Percentiles rank a stretch among this genome's conserved stretches.
phyloP scores from a whole-genome alignment of 192 early-diverging fungal species.

The Linderina pennispora region DNA sequence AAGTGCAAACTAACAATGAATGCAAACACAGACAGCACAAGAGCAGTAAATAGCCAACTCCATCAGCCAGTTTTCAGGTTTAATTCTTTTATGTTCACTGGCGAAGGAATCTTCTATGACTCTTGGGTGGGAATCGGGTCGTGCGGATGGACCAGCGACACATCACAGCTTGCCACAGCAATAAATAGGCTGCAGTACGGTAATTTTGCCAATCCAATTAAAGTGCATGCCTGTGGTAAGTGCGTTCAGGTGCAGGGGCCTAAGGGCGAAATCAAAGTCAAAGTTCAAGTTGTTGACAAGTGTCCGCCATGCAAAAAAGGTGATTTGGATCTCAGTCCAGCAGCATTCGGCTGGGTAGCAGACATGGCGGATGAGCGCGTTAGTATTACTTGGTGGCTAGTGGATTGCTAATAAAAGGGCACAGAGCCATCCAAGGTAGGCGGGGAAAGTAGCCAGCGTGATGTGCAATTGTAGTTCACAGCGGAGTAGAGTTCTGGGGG shows the following conservation, averaged over 20 bases:
- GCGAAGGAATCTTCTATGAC: conserved; percentile 51
- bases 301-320: not conserved
- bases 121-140: conserved; percentile 53
- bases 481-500: too few relatives aligned
- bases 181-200: conserved; percentile 55
- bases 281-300: conserved; percentile 4
- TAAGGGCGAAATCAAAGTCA: conserved; percentile 47
- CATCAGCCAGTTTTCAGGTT: too few relatives aligned
- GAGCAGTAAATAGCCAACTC: too few relatives aligned
- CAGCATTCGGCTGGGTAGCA: not conserved
- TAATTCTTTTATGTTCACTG: not conserved
- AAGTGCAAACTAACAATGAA: not conserved
- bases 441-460: too few relatives aligned
- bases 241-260: conserved; percentile 38
- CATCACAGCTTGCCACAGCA: conserved; percentile 47
- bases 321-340: not conserved
- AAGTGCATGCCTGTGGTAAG: conserved; percentile 45
- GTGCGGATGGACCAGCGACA: conserved; percentile 43
- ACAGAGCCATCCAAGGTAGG: too few relatives aligned
- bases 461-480: too few relatives aligned
- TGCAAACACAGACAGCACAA: not conserved
- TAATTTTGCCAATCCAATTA: conserved; percentile 41
- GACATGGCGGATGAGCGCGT: not conserved
- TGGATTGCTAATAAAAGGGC: not conserved
- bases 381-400: not conserved